These are phyloP conservation scores for Spinacia oleracea DNA, from an alignment of 179 eudicot genomes.

Conservation along the genomic window DNA sequence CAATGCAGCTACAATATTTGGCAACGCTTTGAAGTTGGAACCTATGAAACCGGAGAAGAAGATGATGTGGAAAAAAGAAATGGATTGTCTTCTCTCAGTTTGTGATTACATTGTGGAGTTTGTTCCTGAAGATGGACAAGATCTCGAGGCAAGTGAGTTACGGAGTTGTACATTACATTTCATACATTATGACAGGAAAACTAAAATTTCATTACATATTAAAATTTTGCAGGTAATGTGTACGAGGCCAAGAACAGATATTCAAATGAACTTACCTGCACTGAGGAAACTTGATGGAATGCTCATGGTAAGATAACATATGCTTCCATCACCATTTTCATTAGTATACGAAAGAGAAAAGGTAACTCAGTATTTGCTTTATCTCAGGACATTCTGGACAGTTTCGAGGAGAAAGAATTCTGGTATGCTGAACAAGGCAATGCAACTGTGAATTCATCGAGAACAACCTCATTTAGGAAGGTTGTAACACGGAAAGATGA, in stretches of 20 bases:
- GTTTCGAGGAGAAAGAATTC: slow-evolving; percentile 80
- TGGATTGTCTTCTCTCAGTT: slow-evolving; percentile 83
- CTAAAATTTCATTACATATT: no score
- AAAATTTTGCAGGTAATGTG: slow-evolving; percentile 54
- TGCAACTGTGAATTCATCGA: slow-evolving; percentile 46
- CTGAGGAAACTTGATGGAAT: slow-evolving; percentile 77
- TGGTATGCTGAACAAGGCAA: slow-evolving; percentile 89
- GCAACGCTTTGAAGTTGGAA: slow-evolving; percentile 77
- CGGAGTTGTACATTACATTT: not conserved
- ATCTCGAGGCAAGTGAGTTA: slow-evolving; percentile 48
- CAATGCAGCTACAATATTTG: slow-evolving; percentile 74
- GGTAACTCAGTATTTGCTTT: not conserved
- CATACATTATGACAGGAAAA: not conserved
- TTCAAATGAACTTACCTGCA: slow-evolving; percentile 86
- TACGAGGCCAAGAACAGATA: slow-evolving; percentile 68
- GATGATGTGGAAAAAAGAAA: slow-evolving; percentile 89
- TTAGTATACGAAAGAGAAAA: not conserved
- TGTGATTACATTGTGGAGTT: slow-evolving; percentile 90
- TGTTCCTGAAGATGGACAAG: slow-evolving; percentile 55
- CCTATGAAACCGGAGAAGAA: slow-evolving; percentile 78
- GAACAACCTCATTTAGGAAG: slow-evolving; percentile 68
- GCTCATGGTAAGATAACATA: slow-evolving; percentile 63
- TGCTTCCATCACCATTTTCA: not conserved
- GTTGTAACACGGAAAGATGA: slow-evolving; percentile 63
- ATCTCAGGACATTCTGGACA: slow-evolving; percentile 71